Evolutionary conservation across 164 flowering plant species (phyloP), one percentile per base, ranked within the genome.

Genomic region (Vitis vinifera): DNA sequence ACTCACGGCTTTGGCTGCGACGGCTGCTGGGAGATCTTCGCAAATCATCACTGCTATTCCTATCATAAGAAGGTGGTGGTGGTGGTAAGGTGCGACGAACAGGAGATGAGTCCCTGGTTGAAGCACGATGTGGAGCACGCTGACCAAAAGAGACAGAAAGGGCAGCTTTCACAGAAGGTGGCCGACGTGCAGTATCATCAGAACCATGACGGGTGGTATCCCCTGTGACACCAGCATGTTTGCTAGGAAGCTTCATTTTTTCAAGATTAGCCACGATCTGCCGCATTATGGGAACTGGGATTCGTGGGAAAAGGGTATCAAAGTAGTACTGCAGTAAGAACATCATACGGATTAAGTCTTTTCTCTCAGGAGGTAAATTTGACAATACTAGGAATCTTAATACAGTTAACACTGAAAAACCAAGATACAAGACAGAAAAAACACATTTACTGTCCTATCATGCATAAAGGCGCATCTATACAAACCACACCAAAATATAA

Each of bases 71-170:
- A 7, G 89, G 79, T 17, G 94, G 44, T 31, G 44, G 44, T 31
- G 44, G 83, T 0, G 82, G 89, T 0, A 82, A 11, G 2, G 90
- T 87, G 10, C 99, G 95, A 14, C 98, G 92, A 63, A 96, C 97
- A 50, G 99, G 99, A 15, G 98, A 96, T 9, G 99, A 92, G 68
- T 88, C 99, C 73, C 99, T 80, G 10, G 99, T 96, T 15, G 98
- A 93, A 56, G 98, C 95, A 77, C 99, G 97, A 75, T 96, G 99
- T 7, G 99, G 99, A 66, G 99, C 99, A 19, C 98, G 94, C 81
- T 95, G 99, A 63, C 99, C 99, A 80, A 96, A 96, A n/a, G 99
- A 96, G 65, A 96, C 99, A 11, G 99, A 96, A 64, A 96, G 95
- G 13, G 99, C 82, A 71, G 99, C 99, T 78, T 96, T 96, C 59